Conservation (phyloP, 441 rosid genomes). For the Croton laevigatus region DNA sequence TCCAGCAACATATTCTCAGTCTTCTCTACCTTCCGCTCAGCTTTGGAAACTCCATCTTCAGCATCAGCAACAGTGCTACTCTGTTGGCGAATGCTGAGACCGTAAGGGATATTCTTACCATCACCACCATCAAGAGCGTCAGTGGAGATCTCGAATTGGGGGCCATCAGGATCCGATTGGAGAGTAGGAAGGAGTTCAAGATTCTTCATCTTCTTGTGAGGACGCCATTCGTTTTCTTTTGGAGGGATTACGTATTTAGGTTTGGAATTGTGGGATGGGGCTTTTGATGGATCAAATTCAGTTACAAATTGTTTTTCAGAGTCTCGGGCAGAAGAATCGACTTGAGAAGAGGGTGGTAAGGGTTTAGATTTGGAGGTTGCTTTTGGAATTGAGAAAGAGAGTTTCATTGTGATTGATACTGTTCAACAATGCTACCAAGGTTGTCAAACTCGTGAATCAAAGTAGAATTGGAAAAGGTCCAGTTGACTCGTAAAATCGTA, state of each 20-base stretch:
- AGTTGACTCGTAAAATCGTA: no score
- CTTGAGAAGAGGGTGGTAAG: constrained; percentile 16
- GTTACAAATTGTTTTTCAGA: constrained; percentile 46
- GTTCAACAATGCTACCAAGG: no score
- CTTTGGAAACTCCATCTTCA: constrained; percentile 5
- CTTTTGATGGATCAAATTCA: constrained; percentile 60
- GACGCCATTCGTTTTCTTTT: constrained; percentile 56
- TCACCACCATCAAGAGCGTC: constrained; percentile 24
- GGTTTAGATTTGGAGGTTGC: constrained; percentile 32
- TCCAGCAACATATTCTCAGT: constrained; percentile 43
- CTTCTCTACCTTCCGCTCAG: neutral
- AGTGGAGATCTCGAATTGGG: constrained; percentile 50
- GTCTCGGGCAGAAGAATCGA: neutral
- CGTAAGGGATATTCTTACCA: constrained; percentile 38
- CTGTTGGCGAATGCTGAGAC: constrained; percentile 54
- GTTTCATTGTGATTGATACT: constrained; percentile 36
- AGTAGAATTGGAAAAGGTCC: no score
- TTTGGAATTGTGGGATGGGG: constrained; percentile 32
- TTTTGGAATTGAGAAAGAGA: constrained; percentile 67
- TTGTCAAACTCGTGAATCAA: no score
- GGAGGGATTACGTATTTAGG: constrained; percentile 56
- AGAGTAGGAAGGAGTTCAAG: constrained; percentile 47
- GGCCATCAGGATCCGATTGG: constrained; percentile 35
- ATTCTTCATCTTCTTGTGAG: constrained; percentile 73
- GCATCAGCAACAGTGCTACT: neutral